These are phyloP conservation scores for Oehlia diaphana DNA, from an alignment of 192 early-diverging fungal species.

Conservation along the genomic window DNA sequence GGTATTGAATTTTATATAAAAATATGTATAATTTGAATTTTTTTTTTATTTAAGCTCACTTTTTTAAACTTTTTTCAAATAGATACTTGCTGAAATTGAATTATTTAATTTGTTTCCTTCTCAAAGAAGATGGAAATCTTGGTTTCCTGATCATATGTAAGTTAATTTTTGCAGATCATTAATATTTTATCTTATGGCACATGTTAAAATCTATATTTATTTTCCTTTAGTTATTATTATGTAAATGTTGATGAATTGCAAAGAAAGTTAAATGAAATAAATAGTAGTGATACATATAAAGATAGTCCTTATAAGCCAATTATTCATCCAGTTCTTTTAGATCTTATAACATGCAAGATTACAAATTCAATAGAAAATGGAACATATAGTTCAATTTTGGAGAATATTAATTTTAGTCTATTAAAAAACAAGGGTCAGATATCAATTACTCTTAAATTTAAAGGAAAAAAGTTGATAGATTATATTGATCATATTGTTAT, in stretches of 20 bases:
- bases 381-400: too few species aligned
- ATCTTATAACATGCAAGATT: background rate
- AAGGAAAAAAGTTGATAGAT: too few species aligned
- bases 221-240: background rate
- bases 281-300: too few species aligned
- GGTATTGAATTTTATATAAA: background rate
- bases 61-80: background rate
- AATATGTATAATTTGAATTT: background rate
- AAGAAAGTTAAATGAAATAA: background rate
- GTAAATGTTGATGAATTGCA: background rate
- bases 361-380: too few species aligned
- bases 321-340: background rate
- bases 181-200: background rate
- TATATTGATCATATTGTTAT: too few species aligned
- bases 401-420: too few species aligned
- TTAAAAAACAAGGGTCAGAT: too few species aligned
- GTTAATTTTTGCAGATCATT: background rate
- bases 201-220: too few species aligned
- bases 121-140: conserved; percentile 7
- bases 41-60: background rate
- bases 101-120: conserved; percentile 12
- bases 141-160: conserved; percentile 19
- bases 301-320: background rate
- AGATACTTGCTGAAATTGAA: conserved; percentile 15
- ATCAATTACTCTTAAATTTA: too few species aligned